Conservation (phyloP, 768 basidiomycete genomes). For the Lactarius quietus region DNA sequence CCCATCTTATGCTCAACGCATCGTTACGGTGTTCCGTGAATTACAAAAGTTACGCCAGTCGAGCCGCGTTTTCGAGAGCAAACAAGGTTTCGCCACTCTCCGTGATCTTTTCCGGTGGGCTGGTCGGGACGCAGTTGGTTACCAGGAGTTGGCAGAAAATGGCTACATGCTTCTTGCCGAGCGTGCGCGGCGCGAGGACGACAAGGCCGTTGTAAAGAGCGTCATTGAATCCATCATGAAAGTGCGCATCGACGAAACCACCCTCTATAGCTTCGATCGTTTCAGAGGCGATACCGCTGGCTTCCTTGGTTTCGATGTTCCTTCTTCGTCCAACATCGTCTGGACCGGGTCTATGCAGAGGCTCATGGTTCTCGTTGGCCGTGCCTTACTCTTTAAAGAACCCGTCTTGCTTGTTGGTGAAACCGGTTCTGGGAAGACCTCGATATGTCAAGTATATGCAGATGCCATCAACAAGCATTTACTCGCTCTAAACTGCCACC, state of each 20-base stretch:
- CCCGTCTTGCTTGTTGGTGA: slow-evolving; percentile 95
- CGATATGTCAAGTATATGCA: slow-evolving; percentile 89
- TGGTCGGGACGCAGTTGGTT: slow-evolving; percentile 79
- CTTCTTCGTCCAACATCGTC: slow-evolving; percentile 51
- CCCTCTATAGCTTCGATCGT: slow-evolving; percentile 59
- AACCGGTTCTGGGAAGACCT: slow-evolving; percentile 97
- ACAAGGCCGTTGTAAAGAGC: slow-evolving; percentile 86
- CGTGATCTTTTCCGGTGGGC: slow-evolving; percentile 99
- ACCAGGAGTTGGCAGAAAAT: slow-evolving; percentile 91
- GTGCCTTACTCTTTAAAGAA: slow-evolving; percentile 88
- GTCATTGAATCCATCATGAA: slow-evolving; percentile 89
- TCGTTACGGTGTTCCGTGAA: slow-evolving; percentile 89
- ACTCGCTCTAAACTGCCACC: slow-evolving; percentile 87
- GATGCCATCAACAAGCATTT: slow-evolving; percentile 57
- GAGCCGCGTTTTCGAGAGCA: slow-evolving; percentile 93
- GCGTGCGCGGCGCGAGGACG: slow-evolving; percentile 78
- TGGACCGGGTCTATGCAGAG: slow-evolving; percentile 96
- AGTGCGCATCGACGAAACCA: slow-evolving; percentile 70
- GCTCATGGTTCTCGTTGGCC: slow-evolving; percentile 75
- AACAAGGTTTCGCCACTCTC: slow-evolving; percentile 93
- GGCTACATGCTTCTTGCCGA: slow-evolving; percentile 98
- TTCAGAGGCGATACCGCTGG: slow-evolving; percentile 38
- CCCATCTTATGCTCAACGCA: slow-evolving; percentile 87
- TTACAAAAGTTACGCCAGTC: slow-evolving; percentile 89
- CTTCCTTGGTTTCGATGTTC: slow-evolving; percentile 56